These are phyloP conservation scores for Calonectria leucothoes DNA, from an alignment of 2,329 filamentous ascomycete genomes.

Conservation along the genomic window DNA sequence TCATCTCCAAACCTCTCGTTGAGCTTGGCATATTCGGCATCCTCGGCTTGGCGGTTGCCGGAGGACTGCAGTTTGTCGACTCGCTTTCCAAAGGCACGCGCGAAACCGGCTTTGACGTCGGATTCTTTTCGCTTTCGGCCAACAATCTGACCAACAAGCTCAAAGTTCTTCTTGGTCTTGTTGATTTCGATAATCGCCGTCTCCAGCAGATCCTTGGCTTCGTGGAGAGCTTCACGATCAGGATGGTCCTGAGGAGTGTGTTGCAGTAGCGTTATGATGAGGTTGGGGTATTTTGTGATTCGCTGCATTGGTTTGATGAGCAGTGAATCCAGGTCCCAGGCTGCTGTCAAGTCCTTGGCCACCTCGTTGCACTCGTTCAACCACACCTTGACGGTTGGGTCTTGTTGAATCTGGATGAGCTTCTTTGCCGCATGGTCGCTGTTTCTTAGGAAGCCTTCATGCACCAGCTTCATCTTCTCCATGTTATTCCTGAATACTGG, in stretches of 20 bases:
- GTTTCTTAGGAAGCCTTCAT: conserved; percentile 72
- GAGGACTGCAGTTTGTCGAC: conserved; percentile 85
- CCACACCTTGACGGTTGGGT: conserved; percentile 81
- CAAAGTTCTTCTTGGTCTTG: conserved; percentile 93
- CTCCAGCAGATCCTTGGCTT: conserved; percentile 65
- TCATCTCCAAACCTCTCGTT: conserved; percentile 92
- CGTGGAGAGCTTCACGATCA: conserved; percentile 74
- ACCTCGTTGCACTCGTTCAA: conserved; percentile 92
- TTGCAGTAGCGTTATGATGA: conserved; percentile 83
- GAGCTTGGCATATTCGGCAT: conserved; percentile 82
- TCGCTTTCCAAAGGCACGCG: conserved; percentile 89
- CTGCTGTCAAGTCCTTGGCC: conserved; percentile 89
- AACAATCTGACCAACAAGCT: conserved; percentile 91
- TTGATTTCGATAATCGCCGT: conserved; percentile 88
- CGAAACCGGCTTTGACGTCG: conserved; percentile 84
- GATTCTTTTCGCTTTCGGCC: conserved; percentile 88
- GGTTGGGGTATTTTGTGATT: conserved; percentile 90
- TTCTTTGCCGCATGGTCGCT: conserved; percentile 72
- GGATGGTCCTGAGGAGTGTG: conserved; percentile 86
- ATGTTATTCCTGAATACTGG: conserved; percentile 67
- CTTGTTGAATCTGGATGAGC: conserved; percentile 71
- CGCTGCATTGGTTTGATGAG: conserved; percentile 97
- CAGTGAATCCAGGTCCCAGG: conserved; percentile 96
- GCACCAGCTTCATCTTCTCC: conserved; percentile 69
- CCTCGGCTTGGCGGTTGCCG: conserved; percentile 73